Evolutionary conservation across 768 basidiomycete species (phyloP), one percentile per base, ranked within the genome.

Genomic region (Cyathus striatus): DNA sequence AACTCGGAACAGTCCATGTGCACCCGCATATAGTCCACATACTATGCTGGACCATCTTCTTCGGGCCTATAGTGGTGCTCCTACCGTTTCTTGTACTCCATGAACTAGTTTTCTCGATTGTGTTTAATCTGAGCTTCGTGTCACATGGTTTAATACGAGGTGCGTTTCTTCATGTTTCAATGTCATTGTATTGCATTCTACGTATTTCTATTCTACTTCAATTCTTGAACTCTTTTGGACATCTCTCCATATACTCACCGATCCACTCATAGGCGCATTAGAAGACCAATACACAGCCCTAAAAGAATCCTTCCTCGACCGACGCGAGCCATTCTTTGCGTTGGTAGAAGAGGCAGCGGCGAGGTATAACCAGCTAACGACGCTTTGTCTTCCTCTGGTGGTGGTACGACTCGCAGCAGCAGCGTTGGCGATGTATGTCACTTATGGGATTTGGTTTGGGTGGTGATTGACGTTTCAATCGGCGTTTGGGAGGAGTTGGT

Each of bases 1-100:
- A 4, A 12, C 30, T 16, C 4, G n/a, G n/a, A n/a, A 37, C 35
- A 37, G 35, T 14, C 35, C 6, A 37, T 23, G 30, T 27, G 20
- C 54, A 70, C 51, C 61, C 67, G 5, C 60, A 65, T 43, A 48
- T 61, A 18, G 59, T 68, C 35, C 63, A 68, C 47, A 44, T 66
- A 48, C 45, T 61, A 14, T 60, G 60, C 27, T 62, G 64, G 53
- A 54, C 65, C 4, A 60, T 69, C 39, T 72, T 72, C 49, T 68
- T 70, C 24, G 70, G 70, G 10, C 70, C 70, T 18, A 66, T 69
- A 39, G 60, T 58, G n/a, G 21, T 63, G 33, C 58, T 69, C 17
- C 33, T 66, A 2, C 68, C 68, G 1, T 51, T 61, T 16, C 59
- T 69, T 1, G 48, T 68, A 7, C 33, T 63, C 2, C 58, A 68